phyloP scores from a whole-genome alignment of 2,329 filamentous ascomycete species.

The Lachnellula arida region DNA sequence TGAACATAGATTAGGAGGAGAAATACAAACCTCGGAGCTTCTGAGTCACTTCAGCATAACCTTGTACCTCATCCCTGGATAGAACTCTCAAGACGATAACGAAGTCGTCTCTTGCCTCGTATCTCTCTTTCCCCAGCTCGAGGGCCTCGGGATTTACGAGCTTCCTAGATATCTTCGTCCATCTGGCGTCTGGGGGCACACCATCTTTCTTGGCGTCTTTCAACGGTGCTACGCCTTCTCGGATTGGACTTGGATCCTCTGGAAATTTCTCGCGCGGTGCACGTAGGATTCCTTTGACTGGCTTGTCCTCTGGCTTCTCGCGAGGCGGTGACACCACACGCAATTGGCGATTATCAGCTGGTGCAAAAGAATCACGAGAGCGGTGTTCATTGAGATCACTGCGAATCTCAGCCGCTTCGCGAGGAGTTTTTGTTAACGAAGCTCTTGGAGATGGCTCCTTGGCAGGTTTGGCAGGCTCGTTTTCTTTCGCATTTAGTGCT shows the following conservation, averaged over 20 bases:
- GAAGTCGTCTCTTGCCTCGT: constrained; percentile 86
- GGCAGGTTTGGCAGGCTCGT: constrained; percentile 11
- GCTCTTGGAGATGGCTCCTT: constrained; percentile 20
- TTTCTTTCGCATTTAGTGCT: constrained; percentile 25
- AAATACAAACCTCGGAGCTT: constrained; percentile 66
- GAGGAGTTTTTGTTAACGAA: constrained; percentile 20
- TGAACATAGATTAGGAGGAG: neutral
- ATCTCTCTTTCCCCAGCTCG: constrained; percentile 81
- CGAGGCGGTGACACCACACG: constrained; percentile 69
- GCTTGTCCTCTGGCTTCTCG: constrained; percentile 59
- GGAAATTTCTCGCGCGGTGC: constrained; percentile 78
- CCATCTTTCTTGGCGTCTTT: constrained; percentile 79
- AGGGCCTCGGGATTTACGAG: constrained; percentile 87
- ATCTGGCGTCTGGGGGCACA: constrained; percentile 73
- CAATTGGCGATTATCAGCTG: constrained; percentile 26
- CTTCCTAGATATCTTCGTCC: constrained; percentile 88
- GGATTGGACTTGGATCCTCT: constrained; percentile 74
- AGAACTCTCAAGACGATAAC: constrained; percentile 89
- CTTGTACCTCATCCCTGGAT: constrained; percentile 84
- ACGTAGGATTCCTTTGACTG: constrained; percentile 81
- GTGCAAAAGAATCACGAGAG: constrained; percentile 18
- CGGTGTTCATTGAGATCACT: constrained; percentile 23
- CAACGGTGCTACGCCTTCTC: constrained; percentile 89
- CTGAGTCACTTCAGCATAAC: constrained; percentile 75
- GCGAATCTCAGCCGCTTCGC: constrained; percentile 24